Conservation (phyloP, 495 filamentous ascomycete species). For the Neurospora sp. region DNA sequence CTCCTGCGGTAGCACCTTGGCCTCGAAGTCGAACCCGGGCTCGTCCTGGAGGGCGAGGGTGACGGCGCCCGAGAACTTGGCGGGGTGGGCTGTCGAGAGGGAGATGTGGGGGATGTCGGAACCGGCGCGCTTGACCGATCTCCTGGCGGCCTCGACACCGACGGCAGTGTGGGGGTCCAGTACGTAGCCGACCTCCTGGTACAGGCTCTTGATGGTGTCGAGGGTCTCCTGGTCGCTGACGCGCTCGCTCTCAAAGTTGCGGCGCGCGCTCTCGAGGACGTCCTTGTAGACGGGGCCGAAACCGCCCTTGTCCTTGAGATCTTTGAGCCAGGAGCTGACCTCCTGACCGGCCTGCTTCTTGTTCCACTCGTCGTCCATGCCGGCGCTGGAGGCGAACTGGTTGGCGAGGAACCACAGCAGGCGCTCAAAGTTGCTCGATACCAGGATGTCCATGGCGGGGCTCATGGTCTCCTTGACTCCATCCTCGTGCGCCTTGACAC, state of each 20-base stretch:
- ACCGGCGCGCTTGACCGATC: slow-evolving; percentile 47
- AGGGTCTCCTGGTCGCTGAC: slow-evolving; percentile 72
- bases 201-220: slow-evolving; percentile 58
- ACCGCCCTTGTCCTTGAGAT: slow-evolving; percentile 69
- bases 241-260: slow-evolving; percentile 70
- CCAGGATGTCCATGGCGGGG: slow-evolving; percentile 95
- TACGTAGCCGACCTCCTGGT: slow-evolving; percentile 58
- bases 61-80: slow-evolving; percentile 80
- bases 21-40: slow-evolving; percentile 57
- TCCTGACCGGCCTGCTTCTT: slow-evolving; percentile 53
- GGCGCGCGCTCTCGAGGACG: slow-evolving; percentile 53
- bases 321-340: slow-evolving; percentile 59
- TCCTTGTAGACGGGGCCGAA: slow-evolving; percentile 60
- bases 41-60: slow-evolving; percentile 59
- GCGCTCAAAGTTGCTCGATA: slow-evolving; percentile 91
- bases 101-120: slow-evolving; percentile 53
- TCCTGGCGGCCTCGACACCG: slow-evolving; percentile 60
- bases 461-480: slow-evolving; percentile 79
- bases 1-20: slow-evolving; percentile 64
- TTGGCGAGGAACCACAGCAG: slow-evolving; percentile 88
- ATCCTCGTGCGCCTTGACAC: slow-evolving; percentile 53
- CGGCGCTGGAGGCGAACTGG: slow-evolving; percentile 41
- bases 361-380: slow-evolving; percentile 49
- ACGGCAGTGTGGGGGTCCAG: slow-evolving; percentile 90
- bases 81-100: slow-evolving; percentile 85